Percentiles rank a stretch among this genome's conserved stretches.
phyloP scores from a whole-genome alignment of 2,329 filamentous ascomycete genomes.

The Penicillium sp. region DNA sequence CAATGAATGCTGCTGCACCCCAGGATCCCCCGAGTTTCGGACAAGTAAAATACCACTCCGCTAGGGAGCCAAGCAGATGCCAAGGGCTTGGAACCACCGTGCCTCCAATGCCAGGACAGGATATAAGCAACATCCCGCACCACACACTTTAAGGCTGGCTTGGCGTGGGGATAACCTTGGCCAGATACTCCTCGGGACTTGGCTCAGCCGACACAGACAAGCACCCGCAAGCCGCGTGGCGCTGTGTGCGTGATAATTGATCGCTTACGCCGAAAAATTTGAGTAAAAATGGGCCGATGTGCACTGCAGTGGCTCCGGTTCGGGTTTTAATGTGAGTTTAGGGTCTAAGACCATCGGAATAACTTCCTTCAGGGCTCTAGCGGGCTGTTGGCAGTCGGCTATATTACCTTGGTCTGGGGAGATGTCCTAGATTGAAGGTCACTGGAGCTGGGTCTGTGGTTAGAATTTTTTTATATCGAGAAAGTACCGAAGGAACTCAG shows the following conservation, averaged over 20 bases:
- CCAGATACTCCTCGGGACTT: conserved; percentile 16
- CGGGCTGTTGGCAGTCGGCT: background rate
- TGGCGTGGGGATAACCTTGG: conserved; percentile 12
- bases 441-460: background rate
- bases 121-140: conserved; percentile 13
- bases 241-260: conserved; percentile 6
- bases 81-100: conserved; percentile 23
- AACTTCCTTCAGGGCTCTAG: background rate
- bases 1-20: conserved; percentile 6
- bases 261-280: conserved; percentile 7
- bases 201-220: conserved; percentile 8
- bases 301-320: background rate
- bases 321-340: background rate
- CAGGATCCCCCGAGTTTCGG: conserved; percentile 10
- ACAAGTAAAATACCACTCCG: conserved; percentile 18
- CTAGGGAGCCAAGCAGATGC: conserved; percentile 24
- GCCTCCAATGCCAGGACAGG: conserved; percentile 13
- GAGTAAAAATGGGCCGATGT: conserved; percentile 1
- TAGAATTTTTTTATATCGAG: background rate
- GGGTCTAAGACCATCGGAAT: background rate
- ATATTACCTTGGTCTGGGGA: background rate
- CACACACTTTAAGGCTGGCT: conserved; percentile 11
- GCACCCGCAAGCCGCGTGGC: conserved; percentile 3
- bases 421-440: background rate
- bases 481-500: background rate